phyloP scores from a whole-genome alignment of 495 filamentous ascomycete genomes.

The Penicillium paxilli region DNA sequence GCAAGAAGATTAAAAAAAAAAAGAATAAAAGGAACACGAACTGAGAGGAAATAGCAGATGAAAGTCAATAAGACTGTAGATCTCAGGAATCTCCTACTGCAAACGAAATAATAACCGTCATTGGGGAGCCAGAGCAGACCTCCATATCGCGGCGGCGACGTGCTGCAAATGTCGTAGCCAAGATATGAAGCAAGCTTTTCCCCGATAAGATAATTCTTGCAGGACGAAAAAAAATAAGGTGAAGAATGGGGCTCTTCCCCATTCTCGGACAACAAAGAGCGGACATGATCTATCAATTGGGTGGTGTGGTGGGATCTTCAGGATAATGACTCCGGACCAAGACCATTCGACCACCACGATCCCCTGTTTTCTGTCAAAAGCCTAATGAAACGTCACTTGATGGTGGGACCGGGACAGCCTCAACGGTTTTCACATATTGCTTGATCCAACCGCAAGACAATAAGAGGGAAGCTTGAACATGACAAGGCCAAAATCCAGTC shows the following conservation, averaged over 20 bases:
- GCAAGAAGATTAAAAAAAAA: conserved; percentile 4
- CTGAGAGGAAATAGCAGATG: conserved; percentile 2
- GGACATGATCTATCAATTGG: neutral
- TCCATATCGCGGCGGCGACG: neutral
- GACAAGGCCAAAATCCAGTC: neutral
- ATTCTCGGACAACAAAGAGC: neutral
- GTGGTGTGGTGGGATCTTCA: neutral
- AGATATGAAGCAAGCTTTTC: neutral
- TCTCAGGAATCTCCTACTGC: neutral
- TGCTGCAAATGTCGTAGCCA: neutral
- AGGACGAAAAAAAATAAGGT: neutral
- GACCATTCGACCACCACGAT: conserved; percentile 15
- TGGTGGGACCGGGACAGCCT: neutral
- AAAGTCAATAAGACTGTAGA: neutral
- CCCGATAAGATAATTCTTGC: neutral
- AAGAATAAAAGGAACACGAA: neutral
- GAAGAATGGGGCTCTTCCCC: neutral
- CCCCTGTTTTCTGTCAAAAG: neutral
- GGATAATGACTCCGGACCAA: conserved; percentile 18
- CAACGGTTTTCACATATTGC: neutral
- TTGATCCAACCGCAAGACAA: neutral
- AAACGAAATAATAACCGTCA: neutral
- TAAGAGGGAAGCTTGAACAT: neutral
- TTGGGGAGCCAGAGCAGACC: neutral
- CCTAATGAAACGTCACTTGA: conserved; percentile 14